A percentile compares a stretch with the other conserved stretches of the same genome.
Conservation (phyloP, 1,284 basidiomycete species). For the Cerrena zonata region DNA sequence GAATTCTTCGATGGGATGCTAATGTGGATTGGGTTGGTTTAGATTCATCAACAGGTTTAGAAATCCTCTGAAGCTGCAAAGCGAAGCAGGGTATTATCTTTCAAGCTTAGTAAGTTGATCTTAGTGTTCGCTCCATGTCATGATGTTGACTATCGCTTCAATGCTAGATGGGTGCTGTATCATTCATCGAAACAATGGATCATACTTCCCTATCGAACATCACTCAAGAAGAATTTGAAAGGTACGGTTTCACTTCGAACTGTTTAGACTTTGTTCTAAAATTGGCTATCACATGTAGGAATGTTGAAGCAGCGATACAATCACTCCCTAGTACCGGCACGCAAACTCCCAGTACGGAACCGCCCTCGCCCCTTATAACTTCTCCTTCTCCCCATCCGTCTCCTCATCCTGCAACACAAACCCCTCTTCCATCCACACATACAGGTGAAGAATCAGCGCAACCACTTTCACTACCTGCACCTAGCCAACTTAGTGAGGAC, state of each 20-base stretch:
- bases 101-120: conserved; percentile 73
- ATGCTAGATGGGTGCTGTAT: conserved; percentile 87
- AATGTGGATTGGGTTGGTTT: conserved; percentile 1
- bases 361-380: conserved; percentile 17
- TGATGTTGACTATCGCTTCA: too few species aligned
- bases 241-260: conserved; percentile 35
- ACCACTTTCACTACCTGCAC: conserved; percentile 62
- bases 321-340: conserved; percentile 59
- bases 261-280: too few species aligned
- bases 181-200: conserved; percentile 96
- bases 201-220: conserved; percentile 89
- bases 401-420: conserved; percentile 18
- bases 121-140: background rate
- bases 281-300: too few species aligned
- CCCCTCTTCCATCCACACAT: conserved; percentile 41
- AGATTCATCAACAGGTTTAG: conserved; percentile 96
- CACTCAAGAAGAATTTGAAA: conserved; percentile 88
- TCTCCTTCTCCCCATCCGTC: conserved; percentile 22
- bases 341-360: conserved; percentile 39
- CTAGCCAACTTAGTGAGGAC: conserved; percentile 63
- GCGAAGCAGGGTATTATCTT: conserved; percentile 95
- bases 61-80: conserved; percentile 82
- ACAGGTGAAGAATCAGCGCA: conserved; percentile 83
- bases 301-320: conserved; percentile 82
- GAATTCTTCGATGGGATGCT: background rate